Percentiles rank a stretch among this genome's conserved stretches.
Evolutionary conservation across 2,329 filamentous ascomycete species (phyloP).

Genomic region (Leptographium flavum): DNA sequence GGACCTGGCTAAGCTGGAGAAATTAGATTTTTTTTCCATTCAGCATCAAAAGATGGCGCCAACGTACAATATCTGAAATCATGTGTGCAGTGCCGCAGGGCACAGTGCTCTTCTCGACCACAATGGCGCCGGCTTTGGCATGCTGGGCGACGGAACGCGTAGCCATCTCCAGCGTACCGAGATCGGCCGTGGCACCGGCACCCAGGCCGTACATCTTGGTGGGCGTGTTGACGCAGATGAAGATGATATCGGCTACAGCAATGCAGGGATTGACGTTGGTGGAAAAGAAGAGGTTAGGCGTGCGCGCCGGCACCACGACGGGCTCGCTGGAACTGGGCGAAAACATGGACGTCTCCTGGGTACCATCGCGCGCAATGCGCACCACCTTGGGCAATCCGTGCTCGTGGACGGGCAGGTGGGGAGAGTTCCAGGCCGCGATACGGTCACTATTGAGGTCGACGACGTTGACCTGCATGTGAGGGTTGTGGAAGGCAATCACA

Average conservation of each 20-base stretch:
- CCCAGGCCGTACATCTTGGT: slow-evolving; percentile 4
- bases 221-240: slow-evolving; percentile 5
- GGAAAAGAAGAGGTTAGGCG: slow-evolving; percentile 3
- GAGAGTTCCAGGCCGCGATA: slow-evolving; percentile 3
- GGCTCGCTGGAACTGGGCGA: not conserved
- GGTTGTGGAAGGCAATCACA: slow-evolving; percentile 2
- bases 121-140: slow-evolving; percentile 2
- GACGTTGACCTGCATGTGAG: slow-evolving; percentile 1
- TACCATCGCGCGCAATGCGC: slow-evolving; percentile 2
- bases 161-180: slow-evolving; percentile 1
- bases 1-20: not conserved
- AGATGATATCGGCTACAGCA: slow-evolving; percentile 2
- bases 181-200: slow-evolving; percentile 2
- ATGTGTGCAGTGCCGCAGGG: slow-evolving; percentile 3
- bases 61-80: slow-evolving; percentile 1
- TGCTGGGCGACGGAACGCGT: slow-evolving; percentile 1
- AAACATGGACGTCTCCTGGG: not conserved
- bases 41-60: not conserved
- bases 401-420: slow-evolving; percentile 2
- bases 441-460: slow-evolving; percentile 2
- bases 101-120: slow-evolving; percentile 5
- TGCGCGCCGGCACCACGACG: not conserved
- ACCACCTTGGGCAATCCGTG: not conserved
- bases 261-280: not conserved
- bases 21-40: not conserved